Evolutionary conservation across 2,329 filamentous ascomycete genomes (phyloP).

Genomic region (Ophiosphaerella narmari): DNA sequence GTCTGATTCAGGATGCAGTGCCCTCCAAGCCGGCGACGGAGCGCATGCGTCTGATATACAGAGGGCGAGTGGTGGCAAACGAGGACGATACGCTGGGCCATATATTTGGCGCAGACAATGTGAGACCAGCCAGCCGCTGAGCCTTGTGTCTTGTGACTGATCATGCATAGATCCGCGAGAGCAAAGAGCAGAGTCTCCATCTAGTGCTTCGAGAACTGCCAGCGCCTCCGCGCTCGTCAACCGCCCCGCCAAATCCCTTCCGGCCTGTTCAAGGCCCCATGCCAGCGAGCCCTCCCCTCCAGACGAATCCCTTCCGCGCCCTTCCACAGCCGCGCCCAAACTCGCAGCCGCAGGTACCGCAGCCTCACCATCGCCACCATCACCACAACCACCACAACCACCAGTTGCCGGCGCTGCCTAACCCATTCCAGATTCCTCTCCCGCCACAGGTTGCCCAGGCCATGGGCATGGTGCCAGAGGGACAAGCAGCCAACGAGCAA

Average conservation of each 20-base stretch:
- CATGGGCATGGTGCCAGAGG: conserved; percentile 23
- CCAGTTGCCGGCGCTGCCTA: conserved; percentile 14
- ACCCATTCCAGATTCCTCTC: conserved; percentile 19
- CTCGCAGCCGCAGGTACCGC: conserved; percentile 27
- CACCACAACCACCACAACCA: conserved; percentile 22
- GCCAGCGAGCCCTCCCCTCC: conserved; percentile 24
- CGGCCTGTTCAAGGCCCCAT: conserved; percentile 21
- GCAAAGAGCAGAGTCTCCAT: conserved; percentile 44
- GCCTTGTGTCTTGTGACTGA: neutral
- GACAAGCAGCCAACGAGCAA: conserved; percentile 3
- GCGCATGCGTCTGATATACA: conserved; percentile 63
- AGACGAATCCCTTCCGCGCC: conserved; percentile 40
- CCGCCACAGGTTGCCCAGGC: conserved; percentile 31
- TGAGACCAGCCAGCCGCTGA: conserved; percentile 36
- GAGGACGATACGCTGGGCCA: conserved; percentile 54
- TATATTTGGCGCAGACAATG: conserved; percentile 57
- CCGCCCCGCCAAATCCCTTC: conserved; percentile 47
- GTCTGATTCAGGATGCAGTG: conserved; percentile 56
- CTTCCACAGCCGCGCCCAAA: conserved; percentile 31
- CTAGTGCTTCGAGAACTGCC: conserved; percentile 44
- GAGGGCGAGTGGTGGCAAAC: conserved; percentile 58
- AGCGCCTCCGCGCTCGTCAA: conserved; percentile 28
- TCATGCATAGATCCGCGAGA: conserved; percentile 38
- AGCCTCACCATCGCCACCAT: conserved; percentile 16
- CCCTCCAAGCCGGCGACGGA: conserved; percentile 44